These are phyloP conservation scores for Plasmodium vivax DNA, from an alignment of 169 alveolate genomes.

Conservation along the genomic window DNA sequence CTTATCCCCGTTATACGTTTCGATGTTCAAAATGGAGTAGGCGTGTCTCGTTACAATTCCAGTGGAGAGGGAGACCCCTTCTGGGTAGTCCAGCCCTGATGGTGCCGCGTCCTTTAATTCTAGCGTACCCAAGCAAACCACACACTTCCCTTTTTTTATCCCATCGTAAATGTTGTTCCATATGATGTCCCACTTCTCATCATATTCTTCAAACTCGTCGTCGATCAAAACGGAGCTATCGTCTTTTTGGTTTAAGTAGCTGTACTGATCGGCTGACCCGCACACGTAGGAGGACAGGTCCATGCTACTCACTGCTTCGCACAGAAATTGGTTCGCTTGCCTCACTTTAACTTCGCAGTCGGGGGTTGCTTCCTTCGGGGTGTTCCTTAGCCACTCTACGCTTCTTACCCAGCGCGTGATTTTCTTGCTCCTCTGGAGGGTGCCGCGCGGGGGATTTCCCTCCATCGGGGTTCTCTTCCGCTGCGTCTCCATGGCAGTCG, in stretches of 20 bases:
- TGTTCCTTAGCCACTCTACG: neutral
- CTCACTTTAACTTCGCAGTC: slow-evolving; percentile 24
- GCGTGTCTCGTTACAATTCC: slow-evolving; percentile 91
- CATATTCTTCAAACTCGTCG: slow-evolving; percentile 40
- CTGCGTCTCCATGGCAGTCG: neutral
- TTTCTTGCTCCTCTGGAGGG: neutral
- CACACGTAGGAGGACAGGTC: slow-evolving; percentile 49
- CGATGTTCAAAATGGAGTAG: slow-evolving; percentile 87
- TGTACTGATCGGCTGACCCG: slow-evolving; percentile 35
- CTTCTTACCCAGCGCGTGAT: neutral
- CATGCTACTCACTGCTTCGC: slow-evolving; percentile 37
- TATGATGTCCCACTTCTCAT: slow-evolving; percentile 71
- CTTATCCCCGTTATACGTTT: slow-evolving; percentile 76
- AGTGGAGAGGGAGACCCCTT: slow-evolving; percentile 85
- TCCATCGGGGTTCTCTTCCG: neutral
- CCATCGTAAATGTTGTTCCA: slow-evolving; percentile 83
- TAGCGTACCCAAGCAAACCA: slow-evolving; percentile 87
- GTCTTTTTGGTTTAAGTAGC: slow-evolving; percentile 19
- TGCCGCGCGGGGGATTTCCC: neutral
- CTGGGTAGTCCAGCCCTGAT: slow-evolving; percentile 81
- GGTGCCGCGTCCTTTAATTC: slow-evolving; percentile 84
- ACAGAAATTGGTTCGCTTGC: neutral
- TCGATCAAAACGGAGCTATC: neutral
- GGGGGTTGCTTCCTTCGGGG: neutral
- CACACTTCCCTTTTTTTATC: slow-evolving; percentile 84